These are phyloP conservation scores for Nissolia schottii DNA, from an alignment of 306 rosid genomes.

Conservation along the genomic window DNA sequence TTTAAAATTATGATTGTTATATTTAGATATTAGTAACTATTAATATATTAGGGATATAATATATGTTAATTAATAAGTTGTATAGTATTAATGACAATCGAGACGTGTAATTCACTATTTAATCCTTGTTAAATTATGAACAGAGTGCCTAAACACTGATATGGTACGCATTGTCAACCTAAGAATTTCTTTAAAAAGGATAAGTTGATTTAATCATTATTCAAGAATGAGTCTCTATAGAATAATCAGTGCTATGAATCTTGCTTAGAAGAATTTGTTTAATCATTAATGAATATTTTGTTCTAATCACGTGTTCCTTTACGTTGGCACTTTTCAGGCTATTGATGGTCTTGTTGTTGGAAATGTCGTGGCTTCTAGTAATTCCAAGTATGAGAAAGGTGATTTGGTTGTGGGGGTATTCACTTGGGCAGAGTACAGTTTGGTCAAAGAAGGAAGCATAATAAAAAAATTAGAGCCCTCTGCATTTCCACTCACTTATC, in stretches of 20 bases:
- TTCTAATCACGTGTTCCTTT: background rate
- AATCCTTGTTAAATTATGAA: no score
- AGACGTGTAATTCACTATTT: no score
- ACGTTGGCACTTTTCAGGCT: conserved; percentile 9
- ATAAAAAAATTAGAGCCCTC: conserved; percentile 45
- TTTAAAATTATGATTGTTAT: no score
- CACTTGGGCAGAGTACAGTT: conserved; percentile 62
- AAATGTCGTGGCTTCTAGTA: conserved; percentile 53
- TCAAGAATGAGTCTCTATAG: background rate
- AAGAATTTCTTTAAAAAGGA: no score
- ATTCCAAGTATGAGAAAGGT: conserved; percentile 45
- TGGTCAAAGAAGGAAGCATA: conserved; percentile 32
- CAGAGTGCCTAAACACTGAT: background rate
- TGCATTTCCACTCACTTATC: conserved; percentile 45
- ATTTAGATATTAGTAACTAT: no score
- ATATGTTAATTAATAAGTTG: no score
- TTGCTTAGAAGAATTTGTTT: background rate
- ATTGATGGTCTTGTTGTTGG: conserved; percentile 41
- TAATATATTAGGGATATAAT: no score
- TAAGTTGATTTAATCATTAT: background rate
- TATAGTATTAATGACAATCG: no score
- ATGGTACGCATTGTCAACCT: no score
- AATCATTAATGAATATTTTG: background rate
- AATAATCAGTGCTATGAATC: background rate
- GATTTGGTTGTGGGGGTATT: conserved; percentile 56